phyloP scores from a whole-genome alignment of 2,329 filamentous ascomycete species.

The Zalaria obscura region DNA sequence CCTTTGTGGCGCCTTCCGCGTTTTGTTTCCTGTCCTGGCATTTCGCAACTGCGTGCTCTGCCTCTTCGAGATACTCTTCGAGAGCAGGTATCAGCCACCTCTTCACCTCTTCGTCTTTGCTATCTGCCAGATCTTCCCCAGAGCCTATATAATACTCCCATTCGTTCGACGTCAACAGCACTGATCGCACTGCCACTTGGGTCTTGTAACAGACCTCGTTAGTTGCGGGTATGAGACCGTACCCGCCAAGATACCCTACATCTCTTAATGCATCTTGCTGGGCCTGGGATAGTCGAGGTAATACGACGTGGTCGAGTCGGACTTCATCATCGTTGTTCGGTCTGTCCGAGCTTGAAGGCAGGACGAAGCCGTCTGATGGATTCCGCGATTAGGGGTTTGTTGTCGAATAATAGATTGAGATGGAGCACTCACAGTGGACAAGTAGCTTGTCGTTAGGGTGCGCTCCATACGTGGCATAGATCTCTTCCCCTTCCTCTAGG shows the following conservation, averaged over 20 bases:
- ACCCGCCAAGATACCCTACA: slow-evolving; percentile 26
- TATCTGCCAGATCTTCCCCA: slow-evolving; percentile 16
- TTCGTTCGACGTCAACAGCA: slow-evolving; percentile 18
- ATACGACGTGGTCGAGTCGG: slow-evolving; percentile 25
- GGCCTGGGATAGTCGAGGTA: slow-evolving; percentile 19
- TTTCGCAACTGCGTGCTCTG: slow-evolving; percentile 5
- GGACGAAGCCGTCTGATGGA: slow-evolving; percentile 28
- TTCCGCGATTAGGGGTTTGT: background rate
- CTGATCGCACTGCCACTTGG: slow-evolving; percentile 26
- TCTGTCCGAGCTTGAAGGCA: slow-evolving; percentile 7
- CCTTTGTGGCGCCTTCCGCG: background rate
- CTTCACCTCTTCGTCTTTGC: slow-evolving; percentile 13
- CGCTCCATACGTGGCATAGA: slow-evolving; percentile 54
- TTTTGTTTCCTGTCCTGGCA: slow-evolving; percentile 2
- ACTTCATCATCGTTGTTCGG: slow-evolving; percentile 24
- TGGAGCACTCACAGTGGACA: slow-evolving; percentile 37
- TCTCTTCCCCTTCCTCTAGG: slow-evolving; percentile 40
- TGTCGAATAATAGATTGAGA: background rate
- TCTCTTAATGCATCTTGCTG: slow-evolving; percentile 24
- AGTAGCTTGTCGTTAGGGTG: slow-evolving; percentile 62
- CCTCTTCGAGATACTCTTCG: slow-evolving; percentile 3
- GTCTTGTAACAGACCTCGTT: slow-evolving; percentile 29
- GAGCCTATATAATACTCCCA: slow-evolving; percentile 24
- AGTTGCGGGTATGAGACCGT: slow-evolving; percentile 14
- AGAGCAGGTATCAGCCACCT: slow-evolving; percentile 11